Percentiles rank a stretch among this genome's conserved stretches.
Evolutionary conservation across 768 basidiomycete genomes (phyloP).

Genomic region (Suillus weaverae): DNA sequence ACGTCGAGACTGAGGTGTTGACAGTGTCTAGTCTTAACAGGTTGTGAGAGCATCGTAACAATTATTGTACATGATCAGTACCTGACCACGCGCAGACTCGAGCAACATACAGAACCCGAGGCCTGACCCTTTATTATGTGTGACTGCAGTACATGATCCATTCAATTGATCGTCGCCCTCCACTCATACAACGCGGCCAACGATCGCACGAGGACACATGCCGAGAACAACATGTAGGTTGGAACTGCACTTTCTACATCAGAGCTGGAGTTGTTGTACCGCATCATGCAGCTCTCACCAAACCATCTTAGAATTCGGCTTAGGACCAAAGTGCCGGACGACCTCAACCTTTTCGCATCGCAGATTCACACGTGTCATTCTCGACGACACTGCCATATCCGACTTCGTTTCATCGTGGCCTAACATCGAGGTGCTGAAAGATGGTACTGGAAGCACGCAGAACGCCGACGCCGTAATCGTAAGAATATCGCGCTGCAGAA

Average conservation of each 20-base stretch:
- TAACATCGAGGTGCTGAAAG: slow-evolving; percentile 6
- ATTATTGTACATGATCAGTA: neutral
- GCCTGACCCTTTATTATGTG: neutral
- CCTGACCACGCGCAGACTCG: neutral
- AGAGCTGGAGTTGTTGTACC: neutral
- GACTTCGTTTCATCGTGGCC: slow-evolving; percentile 7
- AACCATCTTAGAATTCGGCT: neutral
- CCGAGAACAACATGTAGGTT: neutral
- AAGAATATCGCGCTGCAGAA: neutral
- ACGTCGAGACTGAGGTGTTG: too few species aligned
- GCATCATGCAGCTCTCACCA: slow-evolving; percentile 5
- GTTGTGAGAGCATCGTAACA: neutral
- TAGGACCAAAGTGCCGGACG: neutral
- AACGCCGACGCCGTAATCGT: neutral
- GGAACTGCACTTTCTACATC: too few species aligned
- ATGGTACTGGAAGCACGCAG: slow-evolving; percentile 4
- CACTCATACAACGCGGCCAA: neutral
- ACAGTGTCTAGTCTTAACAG: too few species aligned
- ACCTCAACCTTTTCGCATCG: neutral
- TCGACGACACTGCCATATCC: slow-evolving; percentile 4
- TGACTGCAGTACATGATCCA: neutral
- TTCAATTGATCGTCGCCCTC: neutral
- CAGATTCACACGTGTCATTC: neutral
- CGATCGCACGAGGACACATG: neutral
- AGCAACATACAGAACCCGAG: too few species aligned